Conservation (phyloP, 176 grass and related monocot genomes). For the Tuctoria greenei region DNA sequence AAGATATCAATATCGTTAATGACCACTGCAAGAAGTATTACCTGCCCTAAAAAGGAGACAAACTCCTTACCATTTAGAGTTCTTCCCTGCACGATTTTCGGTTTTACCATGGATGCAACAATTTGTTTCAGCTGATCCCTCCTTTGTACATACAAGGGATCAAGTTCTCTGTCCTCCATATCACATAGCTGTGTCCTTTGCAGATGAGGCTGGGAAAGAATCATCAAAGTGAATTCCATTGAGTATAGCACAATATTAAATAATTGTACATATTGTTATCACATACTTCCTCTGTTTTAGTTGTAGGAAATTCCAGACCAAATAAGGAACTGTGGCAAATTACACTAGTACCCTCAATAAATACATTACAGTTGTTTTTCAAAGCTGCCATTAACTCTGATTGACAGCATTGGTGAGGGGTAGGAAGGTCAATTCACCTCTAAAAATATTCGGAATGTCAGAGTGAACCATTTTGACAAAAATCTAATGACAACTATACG, state of each 20-base stretch:
- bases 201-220: conserved; percentile 85
- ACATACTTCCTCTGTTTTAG: background rate
- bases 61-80: conserved; percentile 85
- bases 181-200: conserved; percentile 97
- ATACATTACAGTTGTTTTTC: background rate
- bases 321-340: background rate
- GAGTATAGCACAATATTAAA: background rate
- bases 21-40: conserved; percentile 27
- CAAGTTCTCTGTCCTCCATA: conserved; percentile 71
- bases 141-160: conserved; percentile 66
- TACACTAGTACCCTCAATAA: background rate
- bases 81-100: conserved; percentile 85
- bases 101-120: conserved; percentile 74
- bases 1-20: background rate
- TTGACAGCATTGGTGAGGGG: background rate
- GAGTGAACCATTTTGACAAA: background rate
- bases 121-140: conserved; percentile 79
- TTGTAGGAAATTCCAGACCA: background rate
- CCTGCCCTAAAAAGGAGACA: conserved; percentile 79
- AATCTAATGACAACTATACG: too few relatives aligned
- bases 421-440: too few relatives aligned
- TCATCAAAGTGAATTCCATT: conserved; percentile 9
- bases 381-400: background rate
- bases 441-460: background rate
- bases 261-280: background rate